Percentiles rank a stretch among this genome's conserved stretches.
These are phyloP conservation scores for Croton setiger DNA, from an alignment of 441 rosid genomes.

Conservation along the genomic window DNA sequence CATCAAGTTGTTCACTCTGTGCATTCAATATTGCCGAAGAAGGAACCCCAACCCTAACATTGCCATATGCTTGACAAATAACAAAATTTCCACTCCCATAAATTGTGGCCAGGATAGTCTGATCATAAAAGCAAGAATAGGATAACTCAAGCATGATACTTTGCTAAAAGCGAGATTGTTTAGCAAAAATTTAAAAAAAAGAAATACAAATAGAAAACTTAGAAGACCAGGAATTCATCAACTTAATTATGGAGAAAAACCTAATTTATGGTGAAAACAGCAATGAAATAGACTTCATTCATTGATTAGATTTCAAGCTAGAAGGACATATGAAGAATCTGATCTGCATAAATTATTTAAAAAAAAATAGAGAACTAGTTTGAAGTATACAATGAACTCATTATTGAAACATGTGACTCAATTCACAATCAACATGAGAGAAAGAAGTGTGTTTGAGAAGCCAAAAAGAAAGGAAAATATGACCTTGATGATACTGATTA, in stretches of 20 bases:
- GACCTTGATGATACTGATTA: not conserved
- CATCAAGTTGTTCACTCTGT: constrained; percentile 84
- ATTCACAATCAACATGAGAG: not conserved
- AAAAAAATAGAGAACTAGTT: not conserved
- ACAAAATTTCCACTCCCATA: constrained; percentile 55
- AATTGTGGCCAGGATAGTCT: constrained; percentile 69
- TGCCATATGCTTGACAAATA: constrained; percentile 68
- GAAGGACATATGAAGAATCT: not conserved
- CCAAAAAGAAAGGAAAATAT: not conserved
- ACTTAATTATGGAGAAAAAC: not conserved
- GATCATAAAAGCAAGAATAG: constrained; percentile 27
- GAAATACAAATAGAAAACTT: not conserved
- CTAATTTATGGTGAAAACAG: not conserved
- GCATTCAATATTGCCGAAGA: constrained; percentile 54
- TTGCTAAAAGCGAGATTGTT: constrained; percentile 7
- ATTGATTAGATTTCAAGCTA: not conserved
- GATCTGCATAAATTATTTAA: not conserved
- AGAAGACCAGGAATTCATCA: constrained; percentile 10
- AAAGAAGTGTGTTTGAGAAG: not conserved
- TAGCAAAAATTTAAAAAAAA: not conserved
- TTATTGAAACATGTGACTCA: not conserved
- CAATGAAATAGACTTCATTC: constrained; percentile 2
- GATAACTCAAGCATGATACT: constrained; percentile 20
- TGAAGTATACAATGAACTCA: not conserved
- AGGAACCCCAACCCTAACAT: constrained; percentile 75